phyloP scores from a whole-genome alignment of 768 basidiomycete species.

The Suillus placidus region DNA sequence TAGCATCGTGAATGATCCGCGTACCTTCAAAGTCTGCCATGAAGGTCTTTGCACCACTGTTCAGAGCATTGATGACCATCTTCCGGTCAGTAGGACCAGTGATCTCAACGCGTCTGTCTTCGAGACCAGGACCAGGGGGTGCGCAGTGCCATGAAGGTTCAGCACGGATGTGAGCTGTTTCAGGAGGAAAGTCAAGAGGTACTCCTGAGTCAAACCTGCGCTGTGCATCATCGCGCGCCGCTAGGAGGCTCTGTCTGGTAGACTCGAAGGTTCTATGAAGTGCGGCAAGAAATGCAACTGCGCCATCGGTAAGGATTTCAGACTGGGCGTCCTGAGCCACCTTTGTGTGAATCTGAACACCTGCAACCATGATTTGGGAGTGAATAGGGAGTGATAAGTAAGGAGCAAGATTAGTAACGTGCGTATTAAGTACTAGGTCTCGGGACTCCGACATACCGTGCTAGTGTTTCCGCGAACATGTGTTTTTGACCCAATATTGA shows the following conservation, averaged over 20 bases:
- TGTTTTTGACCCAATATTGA: slow-evolving; percentile 6
- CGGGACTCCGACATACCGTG: slow-evolving; percentile 44
- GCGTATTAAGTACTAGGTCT: slow-evolving; percentile 34
- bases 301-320: slow-evolving; percentile 83
- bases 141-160: slow-evolving; percentile 93
- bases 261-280: slow-evolving; percentile 92
- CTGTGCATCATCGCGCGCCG: slow-evolving; percentile 78
- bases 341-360: slow-evolving; percentile 66
- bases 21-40: slow-evolving; percentile 99
- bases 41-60: slow-evolving; percentile 95
- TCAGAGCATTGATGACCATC: slow-evolving; percentile 98
- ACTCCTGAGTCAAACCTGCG: slow-evolving; percentile 78
- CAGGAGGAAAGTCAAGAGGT: slow-evolving; percentile 80
- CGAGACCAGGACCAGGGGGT: slow-evolving; percentile 87
- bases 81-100: slow-evolving; percentile 98
- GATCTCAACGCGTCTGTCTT: slow-evolving; percentile 96
- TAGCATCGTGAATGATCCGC: slow-evolving; percentile 15
- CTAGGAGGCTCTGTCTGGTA: slow-evolving; percentile 80
- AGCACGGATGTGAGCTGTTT: slow-evolving; percentile 87
- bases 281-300: slow-evolving; percentile 85
- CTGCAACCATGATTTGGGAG: slow-evolving; percentile 52
- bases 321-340: slow-evolving; percentile 67
- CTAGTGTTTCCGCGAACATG: slow-evolving; percentile 17
- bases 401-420: neutral
- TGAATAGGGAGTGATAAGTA: slow-evolving; percentile 19